Evolutionary conservation across 2,329 filamentous ascomycete species (phyloP), one percentile per base, ranked within the genome.

Genomic region (Alternaria incomplexa): DNA sequence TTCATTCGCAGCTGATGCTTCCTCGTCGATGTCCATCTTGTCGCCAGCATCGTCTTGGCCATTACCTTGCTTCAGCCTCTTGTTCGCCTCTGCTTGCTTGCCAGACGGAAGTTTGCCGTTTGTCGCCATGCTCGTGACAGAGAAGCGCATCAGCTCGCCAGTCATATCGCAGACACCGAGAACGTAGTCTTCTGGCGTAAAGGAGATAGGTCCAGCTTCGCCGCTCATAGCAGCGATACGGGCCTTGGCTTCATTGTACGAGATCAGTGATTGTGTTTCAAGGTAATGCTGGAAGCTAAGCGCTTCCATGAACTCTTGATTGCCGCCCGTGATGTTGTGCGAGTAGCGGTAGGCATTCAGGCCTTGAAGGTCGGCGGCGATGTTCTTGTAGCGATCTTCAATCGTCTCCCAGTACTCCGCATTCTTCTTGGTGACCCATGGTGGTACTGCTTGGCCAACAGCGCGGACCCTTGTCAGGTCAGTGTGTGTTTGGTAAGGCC

Each of bases 81-180:
- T 81, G 5, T 83, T 84, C 70, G 66, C 46, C 6, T 50, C 46
- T 25, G 79, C 70, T 63, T 76, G 76, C 40, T 70, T 75, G 44
- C 76, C 74, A 2, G 72, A 73, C n/a, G 83, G 82, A 22, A 86
- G 77, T 45, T 81, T 82, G 13, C 91, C 91, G 8, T 84, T 90
- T 6, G 93, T 91, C 1, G 93, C 93, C 78, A 97, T 91, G 25
- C 90, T 89, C 6, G 94, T 94, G 54, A 97, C 96, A 0, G 93
- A 93, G 80, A 97, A 98, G 28, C 94, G 88, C 96, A 99, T 99
- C 84, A 98, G 85, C 83, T 99, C 96, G 43, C 96, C 96, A 1
- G 94, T 94, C 70, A 98, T 87, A 79, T 99, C 96, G 75, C 97
- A 97, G 3, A 99, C 82, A 9, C 95, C 96, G 66, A 96, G 90